Evolutionary conservation across 176 grass and related monocot species (phyloP), one percentile per base, ranked within the genome.

Genomic region (Oryza longistaminata): DNA sequence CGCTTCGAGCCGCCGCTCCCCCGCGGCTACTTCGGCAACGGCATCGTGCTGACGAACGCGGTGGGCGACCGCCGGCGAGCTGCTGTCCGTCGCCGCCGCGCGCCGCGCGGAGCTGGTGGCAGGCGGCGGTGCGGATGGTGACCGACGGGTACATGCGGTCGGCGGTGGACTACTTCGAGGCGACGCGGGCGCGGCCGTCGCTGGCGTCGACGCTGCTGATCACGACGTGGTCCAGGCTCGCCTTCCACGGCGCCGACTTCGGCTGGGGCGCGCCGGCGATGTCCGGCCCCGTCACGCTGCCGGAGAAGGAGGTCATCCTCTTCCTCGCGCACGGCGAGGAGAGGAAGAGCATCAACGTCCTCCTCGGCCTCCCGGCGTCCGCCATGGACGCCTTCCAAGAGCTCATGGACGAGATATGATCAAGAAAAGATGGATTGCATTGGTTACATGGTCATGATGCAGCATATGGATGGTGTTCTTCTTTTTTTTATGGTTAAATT

Each of bases 121-220:
- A 92, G 84, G 90, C 40, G 15, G 91, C 93, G 7, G 92, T 99
- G 45, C 71, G 71, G 37, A 82, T 89, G 88, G 96, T 96, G 14
- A 94, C 91, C 9, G 91, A 96, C 58, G 96, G 94, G 67, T 94
- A 99, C 84, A 94, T 99, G 91, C 61, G 96, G 4, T 99, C 96
- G 17, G 96, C 90, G 25, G 89, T 99, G 21, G 93, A 99, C 83
- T 99, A 91, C 86, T 99, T 96, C 70, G 96, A 99, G 93, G 79
- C 80, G 7, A 96, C 96, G 83, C 77, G 91, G 10, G 85, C 88
- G 7, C 43, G 96, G 40, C 96, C 96, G 6, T 96, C 91, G n/a
- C 86, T 99, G 64, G 83, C 91, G 2, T 89, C 93, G 17, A 98
- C 96, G 65, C 91, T 99, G 27, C 78, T 99, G 70, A 92, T 99